Base-by-base conservation (phyloP, 352 stramenopile genomes). In the Peronosclerospora sorghi region DNA sequence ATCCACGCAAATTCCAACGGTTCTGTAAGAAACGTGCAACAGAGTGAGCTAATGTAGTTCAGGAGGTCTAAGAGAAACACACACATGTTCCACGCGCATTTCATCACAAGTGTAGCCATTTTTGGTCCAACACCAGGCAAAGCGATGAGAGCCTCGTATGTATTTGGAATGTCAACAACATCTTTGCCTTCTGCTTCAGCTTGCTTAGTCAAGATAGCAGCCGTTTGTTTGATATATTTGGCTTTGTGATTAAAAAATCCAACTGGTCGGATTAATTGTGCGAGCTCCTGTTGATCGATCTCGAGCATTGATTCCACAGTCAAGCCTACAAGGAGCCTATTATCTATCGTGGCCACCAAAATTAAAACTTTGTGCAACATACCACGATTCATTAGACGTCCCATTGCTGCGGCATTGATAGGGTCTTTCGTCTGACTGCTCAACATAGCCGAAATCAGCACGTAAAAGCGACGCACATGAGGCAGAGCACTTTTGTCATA, bases 231-330 rank as follows among this genome's bases (percentile, higher is more conserved):
- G 39, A 98, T 92, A 50, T 95, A 96, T 48, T 89, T 95, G 32
- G 89, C 92, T 60, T 98, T 98, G 65, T 93, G 88, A 56, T 97
- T 97, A 44, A 95, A 96, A 70, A 98, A 98, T 4, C 94, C 88
- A 5, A 98, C 93, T 5, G 78, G 76, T 18, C 65, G 59, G 39
- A 98, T 96, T 9, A 97, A 51, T 41, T 71, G 36, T 46, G 94
- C 86, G 17, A 98, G 64, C 28, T 81, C 65, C 5, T 86, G 66
- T 26, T 86, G 59, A 19, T 90, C 65, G 35, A 90, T 92, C 14
- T 73, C 63, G 7, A 85, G 65, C 59, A 97, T 95, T 27, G 76
- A 73, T 32, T 92, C 50, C 8, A 96, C 69, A 9, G 78, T 96
- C 21, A 98, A 48, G 1, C 87, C 86, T 79, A 29, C 18, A 42